Base-by-base conservation (phyloP, 257 asterid species). In the Lithospermum erythrorhizon region DNA sequence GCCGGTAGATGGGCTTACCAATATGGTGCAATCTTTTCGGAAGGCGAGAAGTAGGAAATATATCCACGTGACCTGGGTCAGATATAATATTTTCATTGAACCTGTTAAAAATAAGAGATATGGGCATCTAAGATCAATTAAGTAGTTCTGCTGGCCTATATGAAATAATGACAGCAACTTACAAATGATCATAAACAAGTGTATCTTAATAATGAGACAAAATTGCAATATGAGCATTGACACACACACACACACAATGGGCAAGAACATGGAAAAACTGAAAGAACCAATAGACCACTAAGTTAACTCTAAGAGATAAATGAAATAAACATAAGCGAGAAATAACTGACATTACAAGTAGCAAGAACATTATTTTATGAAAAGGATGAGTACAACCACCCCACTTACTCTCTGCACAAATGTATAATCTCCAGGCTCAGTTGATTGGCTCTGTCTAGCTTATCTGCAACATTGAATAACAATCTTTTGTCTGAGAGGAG, bases 41-140 rank as follows among this genome's bases (percentile, higher is more conserved):
- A 65, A 91, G 73, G 58, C 82, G 84, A 23, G 95, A 79, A 21
- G 95, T 95, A 68, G 98, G 98, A 75, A 81, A 88, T 81, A 91
- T 80, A 77, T 91, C 96, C 85, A 86, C 89, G 60, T 84, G 93
- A 64, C 98, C 98, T 67, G 98, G 95, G 73, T 89, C 96, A 61
- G 65, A 72, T 73, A 88, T 69, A 68, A 88, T 88, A 81, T 91
- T 91, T 82, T 80, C 85, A 68, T 73, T 88, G 86, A 86, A 91
- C 95, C 98, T 91, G 87, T 70, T 72, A 68, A 73, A n/a, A 64
- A 73, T 61, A 64, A 66, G 65, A 45, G 63, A 65, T 51, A 58
- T 56, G 24, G 20, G 18, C 8, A 22, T 9, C 60, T 25, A 22
- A 20, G 27, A 53, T 53, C 25, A 53, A 53, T 53, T 6, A 53